Evolutionary conservation across 75 land plant genomes (phyloP), one percentile per base, ranked within the genome.

Genomic region (Isoetes taiwanensis): DNA sequence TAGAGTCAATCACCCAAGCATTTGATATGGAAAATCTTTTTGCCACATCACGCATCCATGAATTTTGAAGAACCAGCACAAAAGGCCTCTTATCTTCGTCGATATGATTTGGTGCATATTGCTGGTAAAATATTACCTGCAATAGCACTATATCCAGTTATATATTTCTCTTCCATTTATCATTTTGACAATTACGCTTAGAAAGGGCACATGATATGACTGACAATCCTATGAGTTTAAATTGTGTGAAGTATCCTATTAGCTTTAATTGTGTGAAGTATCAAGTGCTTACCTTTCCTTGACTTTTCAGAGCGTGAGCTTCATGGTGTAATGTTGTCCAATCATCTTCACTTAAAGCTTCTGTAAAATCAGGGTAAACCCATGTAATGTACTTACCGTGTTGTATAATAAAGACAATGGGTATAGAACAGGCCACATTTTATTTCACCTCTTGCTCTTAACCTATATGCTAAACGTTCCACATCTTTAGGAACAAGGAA

Each of bases 101-200:
- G 8, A 23, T 19, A 46, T 46, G 50, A n/a, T 46, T 46, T 5
- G 50, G 50, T n/a, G 50, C 50, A 16, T 19, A 46, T 6, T 19
- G 50, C 19, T 46, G 50, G 50, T 46, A 46, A 46, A 46, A 46
- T 5, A 46, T 46, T 23, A 46, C 50, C 50, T 46, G 16, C 16
- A 8, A 8, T 19, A 16, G 4, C 12, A 37, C 14, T 37, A 14
- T n/a, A n/a, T n/a, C n/a, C n/a, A n/a, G n/a, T n/a, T n/a, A n/a
- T n/a, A n/a, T n/a, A n/a, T n/a, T n/a, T n/a, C n/a, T n/a, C n/a
- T n/a, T n/a, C n/a, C n/a, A n/a, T n/a, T n/a, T n/a, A n/a, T n/a
- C n/a, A n/a, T n/a, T n/a, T n/a, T n/a, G n/a, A n/a, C n/a, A n/a
- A n/a, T n/a, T n/a, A n/a, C n/a, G n/a, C n/a, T n/a, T n/a, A n/a